Evolutionary conservation across 371 early-diverging fungal genomes (phyloP).

Genomic region (Mucor circinelloides): DNA sequence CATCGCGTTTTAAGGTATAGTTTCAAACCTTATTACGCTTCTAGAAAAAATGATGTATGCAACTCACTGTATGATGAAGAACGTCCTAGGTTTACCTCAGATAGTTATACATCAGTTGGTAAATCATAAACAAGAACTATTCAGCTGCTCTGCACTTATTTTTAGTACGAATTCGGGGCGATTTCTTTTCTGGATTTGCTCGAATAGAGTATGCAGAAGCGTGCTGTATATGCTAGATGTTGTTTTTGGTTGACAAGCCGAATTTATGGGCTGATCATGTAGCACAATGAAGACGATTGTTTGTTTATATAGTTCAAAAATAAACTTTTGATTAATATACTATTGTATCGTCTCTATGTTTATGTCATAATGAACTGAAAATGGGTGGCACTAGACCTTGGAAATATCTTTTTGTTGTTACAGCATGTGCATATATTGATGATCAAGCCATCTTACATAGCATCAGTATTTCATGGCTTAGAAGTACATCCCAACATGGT

Average conservation of each 20-base stretch:
- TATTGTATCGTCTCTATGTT: background rate
- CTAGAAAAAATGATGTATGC: too few relatives aligned
- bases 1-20: too few relatives aligned
- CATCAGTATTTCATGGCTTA: too few relatives aligned
- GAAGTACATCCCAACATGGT: too few relatives aligned
- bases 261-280: background rate
- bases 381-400: background rate
- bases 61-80: too few relatives aligned
- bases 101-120: too few relatives aligned
- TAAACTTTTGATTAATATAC: background rate
- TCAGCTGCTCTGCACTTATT: too few relatives aligned
- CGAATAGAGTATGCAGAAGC: background rate
- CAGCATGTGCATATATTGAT: background rate
- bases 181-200: background rate
- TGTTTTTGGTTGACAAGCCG: background rate
- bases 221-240: background rate
- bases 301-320: background rate
- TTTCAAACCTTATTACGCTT: too few relatives aligned
- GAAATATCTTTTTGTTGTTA: background rate
- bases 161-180: background rate
- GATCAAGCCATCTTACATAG: background rate
- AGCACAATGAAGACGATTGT: background rate
- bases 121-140: too few relatives aligned
- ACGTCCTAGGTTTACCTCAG: too few relatives aligned
- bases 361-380: background rate